A percentile compares a stretch with the other conserved stretches of the same genome.
Conservation (phyloP, 2,329 filamentous ascomycete genomes). For the Cladosporium sp. region DNA sequence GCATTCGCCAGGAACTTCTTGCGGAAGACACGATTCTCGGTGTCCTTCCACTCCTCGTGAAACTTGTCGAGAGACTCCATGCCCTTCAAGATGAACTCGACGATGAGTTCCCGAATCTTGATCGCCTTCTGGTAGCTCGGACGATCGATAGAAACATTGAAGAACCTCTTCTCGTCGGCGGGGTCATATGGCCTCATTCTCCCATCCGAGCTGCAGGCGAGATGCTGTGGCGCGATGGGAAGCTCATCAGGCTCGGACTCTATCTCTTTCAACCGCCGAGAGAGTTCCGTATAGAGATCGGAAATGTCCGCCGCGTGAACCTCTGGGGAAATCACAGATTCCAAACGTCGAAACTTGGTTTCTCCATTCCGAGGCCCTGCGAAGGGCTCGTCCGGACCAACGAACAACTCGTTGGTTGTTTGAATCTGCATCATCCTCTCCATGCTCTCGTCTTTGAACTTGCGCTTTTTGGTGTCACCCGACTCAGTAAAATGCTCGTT, state of each 20-base stretch:
- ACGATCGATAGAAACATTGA: background rate
- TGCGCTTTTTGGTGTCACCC: background rate
- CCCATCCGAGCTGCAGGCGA: background rate
- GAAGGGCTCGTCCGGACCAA: background rate
- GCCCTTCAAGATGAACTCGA: background rate
- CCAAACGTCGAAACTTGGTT: background rate
- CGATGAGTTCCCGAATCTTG: background rate
- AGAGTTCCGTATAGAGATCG: background rate
- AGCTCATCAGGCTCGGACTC: background rate
- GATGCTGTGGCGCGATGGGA: background rate
- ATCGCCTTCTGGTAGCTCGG: background rate
- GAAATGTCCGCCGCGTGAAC: background rate
- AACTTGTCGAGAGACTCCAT: background rate
- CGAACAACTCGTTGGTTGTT: background rate
- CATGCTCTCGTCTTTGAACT: background rate
- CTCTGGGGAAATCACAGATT: background rate
- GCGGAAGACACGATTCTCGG: background rate
- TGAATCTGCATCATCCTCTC: background rate
- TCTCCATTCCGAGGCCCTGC: background rate
- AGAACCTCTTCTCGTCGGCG: background rate
- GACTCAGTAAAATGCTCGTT: background rate
- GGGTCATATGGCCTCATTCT: background rate
- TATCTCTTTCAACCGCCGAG: background rate
- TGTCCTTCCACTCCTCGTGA: background rate
- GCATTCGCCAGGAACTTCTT: background rate